These are phyloP conservation scores for Tuber aestivum DNA, from an alignment of 495 filamentous ascomycete species.

Conservation along the genomic window DNA sequence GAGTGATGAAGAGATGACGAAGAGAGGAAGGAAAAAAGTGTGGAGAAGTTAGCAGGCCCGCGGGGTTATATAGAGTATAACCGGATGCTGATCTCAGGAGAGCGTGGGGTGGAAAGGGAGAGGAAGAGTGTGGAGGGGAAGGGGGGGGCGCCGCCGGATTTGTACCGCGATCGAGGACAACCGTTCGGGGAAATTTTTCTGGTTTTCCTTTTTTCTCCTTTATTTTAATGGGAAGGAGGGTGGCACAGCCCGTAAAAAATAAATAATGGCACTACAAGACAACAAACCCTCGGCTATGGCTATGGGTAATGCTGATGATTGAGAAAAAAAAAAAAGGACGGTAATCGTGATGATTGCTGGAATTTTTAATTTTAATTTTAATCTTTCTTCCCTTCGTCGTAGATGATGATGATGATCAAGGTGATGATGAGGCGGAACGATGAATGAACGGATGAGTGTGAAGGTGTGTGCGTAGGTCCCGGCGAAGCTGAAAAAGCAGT, in stretches of 20 bases:
- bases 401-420: constrained; percentile 18
- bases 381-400: background rate
- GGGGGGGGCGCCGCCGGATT: constrained; percentile 35
- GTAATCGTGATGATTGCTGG: constrained; percentile 1
- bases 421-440: constrained; percentile 7
- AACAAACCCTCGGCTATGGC: constrained; percentile 32
- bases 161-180: constrained; percentile 35
- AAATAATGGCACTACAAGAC: constrained; percentile 31
- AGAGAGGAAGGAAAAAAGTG: constrained; percentile 28
- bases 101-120: constrained; percentile 31
- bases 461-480: constrained; percentile 14
- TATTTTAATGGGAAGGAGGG: constrained; percentile 36
- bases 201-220: constrained; percentile 17
- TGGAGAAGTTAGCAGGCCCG: constrained; percentile 37
- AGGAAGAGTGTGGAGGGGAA: constrained; percentile 24
- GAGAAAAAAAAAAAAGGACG: background rate
- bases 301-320: constrained; percentile 27
- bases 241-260: constrained; percentile 22
- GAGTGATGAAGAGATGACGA: constrained; percentile 36
- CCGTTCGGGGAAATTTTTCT: constrained; percentile 40
- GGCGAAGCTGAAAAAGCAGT: constrained; percentile 33
- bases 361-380: too few relatives aligned
- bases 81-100: constrained; percentile 33
- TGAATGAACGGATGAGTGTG: constrained; percentile 31
- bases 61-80: constrained; percentile 38